Conservation (phyloP, 495 filamentous ascomycete genomes). For the Neurospora sp. region DNA sequence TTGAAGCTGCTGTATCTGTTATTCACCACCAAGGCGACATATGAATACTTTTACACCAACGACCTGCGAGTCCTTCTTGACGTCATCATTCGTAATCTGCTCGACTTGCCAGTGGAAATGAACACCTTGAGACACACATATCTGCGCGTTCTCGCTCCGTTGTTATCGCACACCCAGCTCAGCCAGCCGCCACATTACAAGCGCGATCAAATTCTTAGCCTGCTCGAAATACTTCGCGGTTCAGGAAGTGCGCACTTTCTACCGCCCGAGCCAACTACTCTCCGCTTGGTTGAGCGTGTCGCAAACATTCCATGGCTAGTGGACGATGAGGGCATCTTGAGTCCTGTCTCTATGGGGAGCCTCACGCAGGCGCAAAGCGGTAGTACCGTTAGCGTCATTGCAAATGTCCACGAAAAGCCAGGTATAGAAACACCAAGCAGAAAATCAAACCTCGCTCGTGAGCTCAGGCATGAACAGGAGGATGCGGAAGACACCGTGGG, state of each 20-base stretch:
- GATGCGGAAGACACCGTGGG: conserved; percentile 1
- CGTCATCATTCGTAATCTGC: conserved; percentile 89
- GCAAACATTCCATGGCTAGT: conserved; percentile 73
- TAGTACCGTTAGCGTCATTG: conserved; percentile 60
- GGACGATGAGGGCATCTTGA: conserved; percentile 29
- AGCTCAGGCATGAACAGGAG: conserved; percentile 4
- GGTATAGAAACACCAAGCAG: conserved; percentile 76
- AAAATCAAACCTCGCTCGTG: conserved; percentile 27
- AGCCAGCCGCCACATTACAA: conserved; percentile 83
- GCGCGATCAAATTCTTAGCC: conserved; percentile 65
- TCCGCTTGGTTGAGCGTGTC: conserved; percentile 73
- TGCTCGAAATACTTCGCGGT: conserved; percentile 58
- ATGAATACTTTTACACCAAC: conserved; percentile 98
- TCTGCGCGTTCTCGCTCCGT: conserved; percentile 83
- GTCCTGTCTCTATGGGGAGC: conserved; percentile 36
- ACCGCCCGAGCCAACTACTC: conserved; percentile 82
- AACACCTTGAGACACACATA: conserved; percentile 87
- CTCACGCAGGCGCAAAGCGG: conserved; percentile 36
- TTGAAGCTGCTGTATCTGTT: conserved; percentile 91
- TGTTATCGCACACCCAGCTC: conserved; percentile 85
- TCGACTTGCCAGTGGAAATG: conserved; percentile 80
- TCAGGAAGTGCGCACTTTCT: conserved; percentile 69
- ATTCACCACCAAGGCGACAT: conserved; percentile 81
- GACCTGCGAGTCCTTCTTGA: conserved; percentile 90
- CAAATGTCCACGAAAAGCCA: conserved; percentile 70